Conservation (phyloP, 192 early-diverging fungal genomes). For the Podila clonocystis region DNA sequence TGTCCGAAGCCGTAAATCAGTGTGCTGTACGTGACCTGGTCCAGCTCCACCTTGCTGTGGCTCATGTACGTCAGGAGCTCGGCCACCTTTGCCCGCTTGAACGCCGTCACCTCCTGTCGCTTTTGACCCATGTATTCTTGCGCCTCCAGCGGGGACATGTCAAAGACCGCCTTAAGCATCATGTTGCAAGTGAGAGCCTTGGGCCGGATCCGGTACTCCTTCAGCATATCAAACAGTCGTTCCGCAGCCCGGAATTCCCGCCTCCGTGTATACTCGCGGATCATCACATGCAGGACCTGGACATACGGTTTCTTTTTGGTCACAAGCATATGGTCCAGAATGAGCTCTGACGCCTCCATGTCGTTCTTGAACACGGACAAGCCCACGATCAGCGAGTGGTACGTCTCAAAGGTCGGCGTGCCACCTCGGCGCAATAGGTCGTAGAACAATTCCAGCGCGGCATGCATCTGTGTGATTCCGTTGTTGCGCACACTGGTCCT, state of each 20-base stretch:
- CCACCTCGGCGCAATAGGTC: conserved; percentile 31
- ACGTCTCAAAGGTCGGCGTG: conserved; percentile 33
- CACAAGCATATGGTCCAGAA: conserved; percentile 47
- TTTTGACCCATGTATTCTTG: conserved; percentile 7
- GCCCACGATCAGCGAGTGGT: conserved; percentile 40
- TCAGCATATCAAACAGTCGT: conserved; percentile 39
- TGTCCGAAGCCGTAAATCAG: conserved; percentile 39
- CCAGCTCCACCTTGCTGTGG: neutral
- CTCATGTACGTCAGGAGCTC: conserved; percentile 27
- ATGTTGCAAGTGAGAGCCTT: conserved; percentile 36
- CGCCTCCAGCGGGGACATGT: conserved; percentile 20
- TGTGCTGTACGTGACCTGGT: conserved; percentile 28
- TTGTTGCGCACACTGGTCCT: conserved; percentile 13
- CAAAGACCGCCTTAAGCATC: conserved; percentile 33
- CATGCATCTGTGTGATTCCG: conserved; percentile 28
- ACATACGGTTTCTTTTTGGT: conserved; percentile 32
- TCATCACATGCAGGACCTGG: conserved; percentile 44
- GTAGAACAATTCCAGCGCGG: conserved; percentile 42
- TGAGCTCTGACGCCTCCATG: conserved; percentile 44
- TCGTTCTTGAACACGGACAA: conserved; percentile 42
- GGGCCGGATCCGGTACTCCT: conserved; percentile 34
- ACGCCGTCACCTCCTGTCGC: neutral
- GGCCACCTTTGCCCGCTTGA: conserved; percentile 20
- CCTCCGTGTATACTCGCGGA: conserved; percentile 32
- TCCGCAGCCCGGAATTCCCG: conserved; percentile 23